phyloP scores from a whole-genome alignment of 306 rosid genomes.

The Echinosophora koreensis region DNA sequence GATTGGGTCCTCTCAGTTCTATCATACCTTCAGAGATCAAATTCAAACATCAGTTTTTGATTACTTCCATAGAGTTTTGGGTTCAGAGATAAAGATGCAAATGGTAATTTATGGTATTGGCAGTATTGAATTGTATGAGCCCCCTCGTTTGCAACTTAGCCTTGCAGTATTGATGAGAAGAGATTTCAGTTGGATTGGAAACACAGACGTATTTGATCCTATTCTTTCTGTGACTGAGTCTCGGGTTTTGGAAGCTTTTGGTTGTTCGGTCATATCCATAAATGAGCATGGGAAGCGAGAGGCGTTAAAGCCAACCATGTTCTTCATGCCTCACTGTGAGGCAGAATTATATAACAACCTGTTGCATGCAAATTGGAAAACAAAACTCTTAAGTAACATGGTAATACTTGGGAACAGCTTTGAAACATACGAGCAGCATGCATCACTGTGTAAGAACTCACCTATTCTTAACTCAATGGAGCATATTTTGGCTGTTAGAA shows the following conservation, averaged over 20 bases:
- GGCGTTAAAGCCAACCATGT: constrained; percentile 65
- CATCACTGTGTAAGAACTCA: constrained; percentile 61
- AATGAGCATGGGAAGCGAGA: constrained; percentile 79
- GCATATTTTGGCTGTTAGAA: constrained; percentile 58
- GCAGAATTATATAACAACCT: constrained; percentile 83
- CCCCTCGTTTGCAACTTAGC: constrained; percentile 76
- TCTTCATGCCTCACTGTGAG: constrained; percentile 94
- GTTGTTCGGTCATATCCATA: constrained; percentile 67
- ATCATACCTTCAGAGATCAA: constrained; percentile 59
- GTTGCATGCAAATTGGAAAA: constrained; percentile 76
- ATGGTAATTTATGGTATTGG: constrained; percentile 91
- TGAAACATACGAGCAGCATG: constrained; percentile 67
- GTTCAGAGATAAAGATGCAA: constrained; percentile 59
- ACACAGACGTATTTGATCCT: constrained; percentile 84
- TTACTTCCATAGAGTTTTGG: constrained; percentile 57
- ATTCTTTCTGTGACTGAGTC: constrained; percentile 73
- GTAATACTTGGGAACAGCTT: constrained; percentile 85
- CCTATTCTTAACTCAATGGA: constrained; percentile 48
- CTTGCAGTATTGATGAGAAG: constrained; percentile 66
- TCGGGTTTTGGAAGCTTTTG: constrained; percentile 64
- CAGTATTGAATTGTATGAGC: constrained; percentile 76
- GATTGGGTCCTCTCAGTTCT: constrained; percentile 67
- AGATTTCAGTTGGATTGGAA: constrained; percentile 71
- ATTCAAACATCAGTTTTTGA: constrained; percentile 55
- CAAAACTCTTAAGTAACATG: constrained; percentile 61